These are phyloP conservation scores for Hemisphaericaspora nanyangensis DNA, from an alignment of 805 yeast species.

Conservation along the genomic window DNA sequence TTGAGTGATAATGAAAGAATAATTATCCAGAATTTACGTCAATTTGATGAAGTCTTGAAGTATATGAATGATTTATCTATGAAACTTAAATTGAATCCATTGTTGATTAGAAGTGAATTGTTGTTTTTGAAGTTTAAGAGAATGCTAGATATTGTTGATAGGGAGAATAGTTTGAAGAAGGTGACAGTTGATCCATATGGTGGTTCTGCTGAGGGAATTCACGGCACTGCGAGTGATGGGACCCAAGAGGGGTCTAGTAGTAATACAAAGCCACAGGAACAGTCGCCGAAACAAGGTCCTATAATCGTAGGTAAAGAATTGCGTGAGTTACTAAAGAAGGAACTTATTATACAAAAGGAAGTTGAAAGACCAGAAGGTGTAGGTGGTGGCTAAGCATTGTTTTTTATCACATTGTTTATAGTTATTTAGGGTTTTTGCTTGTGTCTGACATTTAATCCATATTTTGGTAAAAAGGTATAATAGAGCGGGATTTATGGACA, in stretches of 20 bases:
- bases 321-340: constrained; percentile 55
- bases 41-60: constrained; percentile 88
- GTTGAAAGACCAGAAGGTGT: constrained; percentile 39
- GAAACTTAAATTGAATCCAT: constrained; percentile 68
- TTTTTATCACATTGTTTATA: too few species aligned
- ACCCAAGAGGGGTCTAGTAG: background rate
- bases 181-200: constrained; percentile 13
- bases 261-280: background rate
- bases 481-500: too few species aligned
- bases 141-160: constrained; percentile 74
- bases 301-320: constrained; percentile 50
- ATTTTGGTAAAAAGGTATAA: too few species aligned
- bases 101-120: constrained; percentile 80
- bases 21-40: constrained; percentile 65
- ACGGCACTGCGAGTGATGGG: background rate
- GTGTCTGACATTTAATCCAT: too few species aligned
- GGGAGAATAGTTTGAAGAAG: constrained; percentile 32
- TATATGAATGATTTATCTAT: constrained; percentile 88
- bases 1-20: constrained; percentile 80
- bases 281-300: background rate
- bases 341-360: constrained; percentile 65
- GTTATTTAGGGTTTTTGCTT: too few species aligned
- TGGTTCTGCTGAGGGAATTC: background rate
- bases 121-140: constrained; percentile 76
- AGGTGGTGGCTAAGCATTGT: constrained; percentile 35